Conservation (phyloP, 2,329 filamentous ascomycete genomes). For the Venturia aucupariae region DNA sequence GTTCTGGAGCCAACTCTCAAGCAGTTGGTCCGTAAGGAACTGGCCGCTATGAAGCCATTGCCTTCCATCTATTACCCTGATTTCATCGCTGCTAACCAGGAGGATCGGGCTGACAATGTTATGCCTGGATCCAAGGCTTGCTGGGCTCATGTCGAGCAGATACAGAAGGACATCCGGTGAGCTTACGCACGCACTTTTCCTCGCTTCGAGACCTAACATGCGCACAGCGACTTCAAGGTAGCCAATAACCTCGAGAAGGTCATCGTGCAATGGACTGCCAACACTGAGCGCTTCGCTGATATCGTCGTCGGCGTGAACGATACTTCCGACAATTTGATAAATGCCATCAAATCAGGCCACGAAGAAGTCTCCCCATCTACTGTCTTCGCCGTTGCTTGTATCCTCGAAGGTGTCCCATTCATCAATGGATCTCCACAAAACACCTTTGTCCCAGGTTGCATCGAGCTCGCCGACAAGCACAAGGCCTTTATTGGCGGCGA, state of each 20-base stretch:
- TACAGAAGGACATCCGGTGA: conserved; percentile 83
- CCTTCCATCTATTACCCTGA: conserved; percentile 98
- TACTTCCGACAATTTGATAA: conserved; percentile 86
- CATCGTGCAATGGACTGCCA: conserved; percentile 96
- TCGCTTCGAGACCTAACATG: conserved; percentile 4
- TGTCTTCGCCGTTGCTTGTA: conserved; percentile 88
- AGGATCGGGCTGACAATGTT: conserved; percentile 88
- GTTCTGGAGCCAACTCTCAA: conserved; percentile 96
- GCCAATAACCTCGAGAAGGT: conserved; percentile 83
- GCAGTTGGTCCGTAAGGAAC: conserved; percentile 81
- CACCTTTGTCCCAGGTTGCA: conserved; percentile 90
- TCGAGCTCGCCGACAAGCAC: conserved; percentile 80
- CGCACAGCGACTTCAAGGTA: conserved; percentile 71
- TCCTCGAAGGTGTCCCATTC: conserved; percentile 83
- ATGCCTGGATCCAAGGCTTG: conserved; percentile 75
- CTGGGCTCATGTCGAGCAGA: conserved; percentile 80
- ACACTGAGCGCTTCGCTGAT: conserved; percentile 94
- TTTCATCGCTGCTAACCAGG: conserved; percentile 98
- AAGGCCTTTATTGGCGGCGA: conserved; percentile 90
- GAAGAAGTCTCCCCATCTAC: conserved; percentile 91
- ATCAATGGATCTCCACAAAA: conserved; percentile 99
- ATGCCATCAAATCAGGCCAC: conserved; percentile 77
- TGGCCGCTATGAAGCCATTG: conserved; percentile 78
- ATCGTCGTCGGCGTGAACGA: conserved; percentile 85
- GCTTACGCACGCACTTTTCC: conserved; percentile 18